phyloP scores from a whole-genome alignment of 805 yeast genomes.

The Priceomyces haplophilus region DNA sequence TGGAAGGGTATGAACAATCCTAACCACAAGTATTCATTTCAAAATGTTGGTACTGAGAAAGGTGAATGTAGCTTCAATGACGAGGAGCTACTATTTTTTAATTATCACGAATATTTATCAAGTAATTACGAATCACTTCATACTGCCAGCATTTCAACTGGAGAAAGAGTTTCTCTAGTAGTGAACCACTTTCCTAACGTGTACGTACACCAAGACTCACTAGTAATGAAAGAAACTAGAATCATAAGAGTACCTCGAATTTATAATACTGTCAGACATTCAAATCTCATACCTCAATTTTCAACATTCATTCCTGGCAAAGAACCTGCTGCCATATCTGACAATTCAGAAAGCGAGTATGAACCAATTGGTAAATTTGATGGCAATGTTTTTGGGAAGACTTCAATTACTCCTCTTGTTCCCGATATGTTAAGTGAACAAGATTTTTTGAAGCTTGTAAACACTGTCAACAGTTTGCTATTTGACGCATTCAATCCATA shows the following conservation, averaged over 20 bases:
- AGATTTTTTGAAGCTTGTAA: slow-evolving; percentile 44
- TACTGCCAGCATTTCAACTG: neutral
- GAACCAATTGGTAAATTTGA: slow-evolving; percentile 36
- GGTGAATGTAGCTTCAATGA: neutral
- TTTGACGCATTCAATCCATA: slow-evolving; percentile 38
- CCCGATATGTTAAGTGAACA: slow-evolving; percentile 21
- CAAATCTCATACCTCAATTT: slow-evolving; percentile 53
- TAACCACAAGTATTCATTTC: slow-evolving; percentile 15
- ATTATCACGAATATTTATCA: slow-evolving; percentile 61
- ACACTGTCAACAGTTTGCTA: slow-evolving; percentile 42
- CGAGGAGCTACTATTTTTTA: slow-evolving; percentile 44
- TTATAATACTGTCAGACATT: slow-evolving; percentile 27
- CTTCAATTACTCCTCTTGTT: slow-evolving; percentile 49
- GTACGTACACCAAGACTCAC: slow-evolving; percentile 34
- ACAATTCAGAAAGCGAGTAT: slow-evolving; percentile 19
- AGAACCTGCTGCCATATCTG: slow-evolving; percentile 59
- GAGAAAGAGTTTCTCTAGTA: slow-evolving; percentile 33
- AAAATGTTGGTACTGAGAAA: slow-evolving; percentile 1
- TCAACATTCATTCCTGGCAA: slow-evolving; percentile 53
- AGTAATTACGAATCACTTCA: slow-evolving; percentile 23
- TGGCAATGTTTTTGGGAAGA: slow-evolving; percentile 47
- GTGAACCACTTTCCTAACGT: slow-evolving; percentile 68
- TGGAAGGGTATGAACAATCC: slow-evolving; percentile 17
- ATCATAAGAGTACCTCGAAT: slow-evolving; percentile 64
- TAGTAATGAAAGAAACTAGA: slow-evolving; percentile 39